Evolutionary conservation across 768 basidiomycete genomes (phyloP).

Genomic region (Hypsizygus marmoreus): DNA sequence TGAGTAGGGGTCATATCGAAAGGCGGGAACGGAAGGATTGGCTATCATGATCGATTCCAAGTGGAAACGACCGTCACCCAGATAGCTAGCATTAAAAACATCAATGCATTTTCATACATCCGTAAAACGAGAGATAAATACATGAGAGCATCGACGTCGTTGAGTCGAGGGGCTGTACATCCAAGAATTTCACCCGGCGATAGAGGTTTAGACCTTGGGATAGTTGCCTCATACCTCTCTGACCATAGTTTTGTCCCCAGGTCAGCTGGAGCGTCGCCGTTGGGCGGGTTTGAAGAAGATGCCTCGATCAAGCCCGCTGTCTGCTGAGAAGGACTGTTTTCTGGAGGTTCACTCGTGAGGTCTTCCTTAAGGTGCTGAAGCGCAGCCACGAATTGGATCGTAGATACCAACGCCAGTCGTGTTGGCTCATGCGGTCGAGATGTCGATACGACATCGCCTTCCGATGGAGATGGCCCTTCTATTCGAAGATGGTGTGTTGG

Average conservation of each 20-base stretch:
- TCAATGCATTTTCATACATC: conserved; percentile 5
- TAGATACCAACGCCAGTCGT: conserved; percentile 89
- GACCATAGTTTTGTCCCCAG: conserved; percentile 41
- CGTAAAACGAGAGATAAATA: conserved; percentile 39
- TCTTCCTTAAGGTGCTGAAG: conserved; percentile 86
- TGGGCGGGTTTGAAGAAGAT: conserved; percentile 3
- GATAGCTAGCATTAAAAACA: conserved; percentile 59
- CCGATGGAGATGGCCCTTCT: conserved; percentile 38
- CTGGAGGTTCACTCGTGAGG: conserved; percentile 47
- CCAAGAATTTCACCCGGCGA: conserved; percentile 97
- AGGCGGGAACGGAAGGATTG: conserved; percentile 93
- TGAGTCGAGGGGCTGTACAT: conserved; percentile 88
- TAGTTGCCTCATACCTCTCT: conserved; percentile 70
- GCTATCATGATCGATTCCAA: conserved; percentile 99
- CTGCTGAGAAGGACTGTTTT: conserved; percentile 13
- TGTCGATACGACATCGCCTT: conserved; percentile 13
- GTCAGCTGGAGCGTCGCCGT: conserved; percentile 2
- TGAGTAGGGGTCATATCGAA: conserved; percentile 97
- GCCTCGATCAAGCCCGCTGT: conserved; percentile 13
- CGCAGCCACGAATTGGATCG: conserved; percentile 96
- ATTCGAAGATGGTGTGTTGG: conserved; percentile 64
- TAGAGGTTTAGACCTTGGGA: conserved; percentile 88
- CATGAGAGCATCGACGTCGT: conserved; percentile 87
- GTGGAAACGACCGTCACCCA: conserved; percentile 98
- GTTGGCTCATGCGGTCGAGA: conserved; percentile 43